Evolutionary conservation across 257 asterid genomes (phyloP).

Genomic region (Dorcoceras hygrometricum): DNA sequence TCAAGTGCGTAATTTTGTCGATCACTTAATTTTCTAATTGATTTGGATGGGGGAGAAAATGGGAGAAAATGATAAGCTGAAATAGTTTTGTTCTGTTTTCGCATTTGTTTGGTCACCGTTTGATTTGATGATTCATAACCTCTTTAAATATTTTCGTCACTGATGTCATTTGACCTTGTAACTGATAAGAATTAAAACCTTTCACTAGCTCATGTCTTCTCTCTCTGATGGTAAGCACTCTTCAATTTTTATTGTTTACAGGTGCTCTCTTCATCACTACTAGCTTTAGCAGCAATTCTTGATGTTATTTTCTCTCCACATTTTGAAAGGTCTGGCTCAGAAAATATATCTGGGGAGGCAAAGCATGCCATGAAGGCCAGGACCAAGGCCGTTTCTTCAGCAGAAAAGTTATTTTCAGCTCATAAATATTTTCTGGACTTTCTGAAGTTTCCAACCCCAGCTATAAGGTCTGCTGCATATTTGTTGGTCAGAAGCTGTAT

Average conservation of each 20-base stretch:
- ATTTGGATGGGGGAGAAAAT: slow-evolving; percentile 13
- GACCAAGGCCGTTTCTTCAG: slow-evolving; percentile 56
- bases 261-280: slow-evolving; percentile 85
- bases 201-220: not conserved
- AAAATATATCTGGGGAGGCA: slow-evolving; percentile 50
- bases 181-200: not conserved
- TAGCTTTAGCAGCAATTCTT: slow-evolving; percentile 85
- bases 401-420: slow-evolving; percentile 59
- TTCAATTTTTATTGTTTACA: slow-evolving; percentile 35
- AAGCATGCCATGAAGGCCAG: slow-evolving; percentile 75
- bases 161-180: not conserved
- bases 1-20: slow-evolving; percentile 8
- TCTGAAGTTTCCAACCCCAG: slow-evolving; percentile 73
- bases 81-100: not conserved
- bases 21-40: not conserved
- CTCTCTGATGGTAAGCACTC: not conserved
- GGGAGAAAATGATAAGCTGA: slow-evolving; percentile 12
- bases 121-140: not conserved
- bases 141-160: not conserved
- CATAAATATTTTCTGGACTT: slow-evolving; percentile 73
- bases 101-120: not conserved
- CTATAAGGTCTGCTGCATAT: slow-evolving; percentile 82
- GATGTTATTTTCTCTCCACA: slow-evolving; percentile 57
- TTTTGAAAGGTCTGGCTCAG: slow-evolving; percentile 55
- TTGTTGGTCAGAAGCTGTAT: slow-evolving; percentile 72